Evolutionary conservation across 1,284 basidiomycete genomes (phyloP).

Genomic region (Prillingera fragicola): DNA sequence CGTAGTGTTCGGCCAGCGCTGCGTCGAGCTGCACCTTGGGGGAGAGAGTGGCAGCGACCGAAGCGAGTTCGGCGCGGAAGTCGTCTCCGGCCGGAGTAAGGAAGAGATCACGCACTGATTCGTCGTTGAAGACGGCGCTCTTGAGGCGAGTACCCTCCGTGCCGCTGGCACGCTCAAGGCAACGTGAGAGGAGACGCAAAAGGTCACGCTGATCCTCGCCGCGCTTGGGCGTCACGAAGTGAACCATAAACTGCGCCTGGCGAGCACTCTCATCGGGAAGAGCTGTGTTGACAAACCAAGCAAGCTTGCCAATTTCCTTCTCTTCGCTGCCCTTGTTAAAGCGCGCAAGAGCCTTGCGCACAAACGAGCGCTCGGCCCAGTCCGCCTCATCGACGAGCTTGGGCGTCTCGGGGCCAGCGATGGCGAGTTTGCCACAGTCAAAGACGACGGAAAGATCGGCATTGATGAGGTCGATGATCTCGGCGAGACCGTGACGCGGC

Average conservation of each 20-base stretch:
- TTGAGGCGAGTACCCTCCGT: slow-evolving; percentile 4
- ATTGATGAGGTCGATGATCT: slow-evolving; percentile 55
- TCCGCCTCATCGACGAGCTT: slow-evolving; percentile 16
- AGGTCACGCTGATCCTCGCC: background rate
- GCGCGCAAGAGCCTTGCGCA: slow-evolving; percentile 4
- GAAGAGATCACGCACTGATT: slow-evolving; percentile 12
- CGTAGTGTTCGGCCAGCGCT: slow-evolving; percentile 24
- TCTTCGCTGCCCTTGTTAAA: background rate
- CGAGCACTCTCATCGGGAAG: slow-evolving; percentile 11
- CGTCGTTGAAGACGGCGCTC: slow-evolving; percentile 18
- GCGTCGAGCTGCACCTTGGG: slow-evolving; percentile 10
- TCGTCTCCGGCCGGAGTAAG: slow-evolving; percentile 9
- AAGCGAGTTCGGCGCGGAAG: slow-evolving; percentile 1
- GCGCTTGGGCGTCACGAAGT: slow-evolving; percentile 8
- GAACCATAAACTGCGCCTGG: slow-evolving; percentile 21
- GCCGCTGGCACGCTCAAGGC: background rate
- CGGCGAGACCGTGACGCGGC: slow-evolving; percentile 47
- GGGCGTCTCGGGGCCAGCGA: slow-evolving; percentile 10
- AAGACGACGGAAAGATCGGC: slow-evolving; percentile 54
- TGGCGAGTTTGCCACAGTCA: too few species aligned
- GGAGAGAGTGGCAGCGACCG: slow-evolving; percentile 3
- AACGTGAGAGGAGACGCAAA: slow-evolving; percentile 1
- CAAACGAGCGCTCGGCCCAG: slow-evolving; percentile 10
- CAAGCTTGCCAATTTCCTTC: background rate
- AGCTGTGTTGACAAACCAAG: slow-evolving; percentile 4